These are phyloP conservation scores for Aureobasidium leucospermi DNA, from an alignment of 2,329 filamentous ascomycete species.

Conservation along the genomic window DNA sequence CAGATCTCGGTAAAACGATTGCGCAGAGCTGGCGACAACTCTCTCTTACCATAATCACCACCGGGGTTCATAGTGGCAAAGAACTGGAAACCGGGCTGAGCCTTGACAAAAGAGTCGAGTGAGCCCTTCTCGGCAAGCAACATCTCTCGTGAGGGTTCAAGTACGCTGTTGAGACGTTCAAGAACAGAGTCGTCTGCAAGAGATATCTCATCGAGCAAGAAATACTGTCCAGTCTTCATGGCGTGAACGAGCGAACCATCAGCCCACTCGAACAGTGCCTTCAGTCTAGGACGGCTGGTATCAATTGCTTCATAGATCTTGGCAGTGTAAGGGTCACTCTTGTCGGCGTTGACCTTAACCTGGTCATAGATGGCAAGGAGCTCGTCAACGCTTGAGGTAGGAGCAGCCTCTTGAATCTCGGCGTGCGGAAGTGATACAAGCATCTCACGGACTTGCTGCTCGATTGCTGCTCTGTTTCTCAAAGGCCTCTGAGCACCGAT, in stretches of 20 bases:
- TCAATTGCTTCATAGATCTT: constrained; percentile 30
- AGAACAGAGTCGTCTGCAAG: constrained; percentile 95
- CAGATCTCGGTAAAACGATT: constrained; percentile 99
- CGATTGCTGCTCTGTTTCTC: constrained; percentile 69
- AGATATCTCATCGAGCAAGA: constrained; percentile 95
- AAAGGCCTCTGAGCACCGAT: constrained; percentile 93
- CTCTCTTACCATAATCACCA: constrained; percentile 95
- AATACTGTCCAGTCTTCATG: constrained; percentile 84
- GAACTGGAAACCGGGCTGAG: constrained; percentile 79
- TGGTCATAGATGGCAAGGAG: constrained; percentile 53
- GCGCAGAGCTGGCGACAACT: constrained; percentile 86
- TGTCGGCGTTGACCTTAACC: constrained; percentile 32
- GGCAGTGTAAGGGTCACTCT: constrained; percentile 13
- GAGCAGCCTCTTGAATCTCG: constrained; percentile 18
- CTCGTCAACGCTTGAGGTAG: constrained; percentile 41
- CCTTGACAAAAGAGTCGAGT: constrained; percentile 71
- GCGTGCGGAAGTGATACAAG: constrained; percentile 37
- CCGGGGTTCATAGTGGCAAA: constrained; percentile 99
- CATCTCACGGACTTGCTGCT: constrained; percentile 58
- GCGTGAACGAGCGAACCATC: constrained; percentile 90
- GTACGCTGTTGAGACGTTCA: constrained; percentile 90
- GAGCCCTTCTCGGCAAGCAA: constrained; percentile 90
- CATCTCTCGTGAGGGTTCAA: constrained; percentile 80
- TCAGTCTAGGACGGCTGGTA: constrained; percentile 54
- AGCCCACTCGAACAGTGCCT: constrained; percentile 90